Conservation (phyloP, 2,329 filamentous ascomycete species). For the Pseudocercospora pini-densiflorae region DNA sequence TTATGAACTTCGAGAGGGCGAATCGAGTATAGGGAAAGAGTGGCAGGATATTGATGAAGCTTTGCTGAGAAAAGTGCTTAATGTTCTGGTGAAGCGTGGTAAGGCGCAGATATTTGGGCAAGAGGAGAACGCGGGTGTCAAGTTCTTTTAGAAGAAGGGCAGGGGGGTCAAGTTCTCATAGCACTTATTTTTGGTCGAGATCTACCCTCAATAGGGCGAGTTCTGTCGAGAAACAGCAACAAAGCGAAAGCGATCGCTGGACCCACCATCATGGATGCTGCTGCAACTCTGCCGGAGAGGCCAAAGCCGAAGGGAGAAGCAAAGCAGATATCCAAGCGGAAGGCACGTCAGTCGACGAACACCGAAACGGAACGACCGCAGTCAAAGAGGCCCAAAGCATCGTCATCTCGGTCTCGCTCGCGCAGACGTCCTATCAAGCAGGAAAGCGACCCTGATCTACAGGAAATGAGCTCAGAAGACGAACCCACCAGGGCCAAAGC, state of each 20-base stretch:
- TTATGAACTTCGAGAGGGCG: slow-evolving; percentile 90
- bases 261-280: neutral
- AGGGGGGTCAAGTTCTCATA: neutral
- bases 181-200: neutral
- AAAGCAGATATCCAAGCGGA: slow-evolving; percentile 11
- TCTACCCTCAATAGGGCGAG: neutral
- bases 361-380: slow-evolving; percentile 10
- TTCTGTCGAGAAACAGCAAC: neutral
- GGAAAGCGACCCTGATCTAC: neutral
- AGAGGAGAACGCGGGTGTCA: slow-evolving; percentile 87
- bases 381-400: slow-evolving; percentile 10
- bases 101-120: slow-evolving; percentile 93
- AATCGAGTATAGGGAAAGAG: slow-evolving; percentile 64
- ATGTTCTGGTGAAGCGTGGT: slow-evolving; percentile 82
- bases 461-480: neutral
- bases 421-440: neutral
- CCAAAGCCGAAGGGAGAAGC: neutral
- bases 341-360: slow-evolving; percentile 15
- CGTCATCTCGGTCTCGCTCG: neutral
- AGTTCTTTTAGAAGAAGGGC: slow-evolving; percentile 77
- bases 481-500: slow-evolving; percentile 17
- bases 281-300: neutral
- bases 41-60: slow-evolving; percentile 70
- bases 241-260: neutral
- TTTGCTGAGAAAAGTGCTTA: slow-evolving; percentile 77